Percentiles rank a stretch among this genome's conserved stretches.
Evolutionary conservation across 768 basidiomycete species (phyloP).

Genomic region (Tulasnella sp.): DNA sequence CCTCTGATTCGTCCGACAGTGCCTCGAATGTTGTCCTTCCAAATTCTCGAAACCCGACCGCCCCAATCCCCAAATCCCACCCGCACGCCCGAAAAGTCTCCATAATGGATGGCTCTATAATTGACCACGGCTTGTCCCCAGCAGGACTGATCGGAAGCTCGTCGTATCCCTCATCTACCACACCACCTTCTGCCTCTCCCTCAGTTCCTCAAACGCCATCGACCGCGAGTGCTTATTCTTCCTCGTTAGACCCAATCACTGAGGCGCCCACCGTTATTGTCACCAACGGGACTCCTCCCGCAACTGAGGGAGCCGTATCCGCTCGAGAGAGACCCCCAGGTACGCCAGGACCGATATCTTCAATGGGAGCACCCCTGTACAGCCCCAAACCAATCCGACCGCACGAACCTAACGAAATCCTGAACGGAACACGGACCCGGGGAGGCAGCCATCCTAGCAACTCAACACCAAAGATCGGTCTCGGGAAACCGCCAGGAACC

Average conservation of each 20-base stretch:
- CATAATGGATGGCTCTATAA: background rate
- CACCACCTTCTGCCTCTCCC: background rate
- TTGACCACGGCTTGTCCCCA: constrained; percentile 3
- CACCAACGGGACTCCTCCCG: background rate
- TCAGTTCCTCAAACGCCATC: constrained; percentile 7
- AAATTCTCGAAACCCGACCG: constrained; percentile 19
- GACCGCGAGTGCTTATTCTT: background rate
- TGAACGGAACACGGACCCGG: background rate
- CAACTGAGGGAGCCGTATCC: background rate
- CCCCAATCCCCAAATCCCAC: constrained; percentile 21
- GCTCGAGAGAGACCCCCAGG: background rate
- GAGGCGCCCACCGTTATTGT: constrained; percentile 10
- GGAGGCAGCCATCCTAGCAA: background rate
- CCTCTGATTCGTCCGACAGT: constrained; percentile 22
- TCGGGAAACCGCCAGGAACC: background rate
- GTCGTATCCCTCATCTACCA: background rate
- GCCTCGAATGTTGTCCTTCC: constrained; percentile 29
- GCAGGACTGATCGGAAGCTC: constrained; percentile 4
- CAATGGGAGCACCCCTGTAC: background rate
- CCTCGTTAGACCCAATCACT: constrained; percentile 16
- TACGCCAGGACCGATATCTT: background rate
- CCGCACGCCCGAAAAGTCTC: constrained; percentile 28
- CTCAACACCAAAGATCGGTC: background rate
- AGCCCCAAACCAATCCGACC: background rate
- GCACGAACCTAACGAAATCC: background rate